Conservation (phyloP, 108 stramenopile genomes). For the Epithemia pelagica region DNA sequence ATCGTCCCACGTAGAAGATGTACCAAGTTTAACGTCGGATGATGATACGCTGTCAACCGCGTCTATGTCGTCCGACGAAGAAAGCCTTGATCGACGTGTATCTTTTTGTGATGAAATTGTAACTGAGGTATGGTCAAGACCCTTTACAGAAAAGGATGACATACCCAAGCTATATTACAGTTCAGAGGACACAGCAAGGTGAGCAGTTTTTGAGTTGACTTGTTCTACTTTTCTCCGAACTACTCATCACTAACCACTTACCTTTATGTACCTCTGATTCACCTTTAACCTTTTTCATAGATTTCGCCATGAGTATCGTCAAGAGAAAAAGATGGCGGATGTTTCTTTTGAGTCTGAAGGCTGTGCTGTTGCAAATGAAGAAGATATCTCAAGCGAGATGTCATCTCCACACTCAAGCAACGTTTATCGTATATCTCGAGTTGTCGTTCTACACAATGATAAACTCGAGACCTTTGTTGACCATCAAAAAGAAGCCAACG, state of each 20-base stretch:
- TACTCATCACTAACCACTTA: background rate
- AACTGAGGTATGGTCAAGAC: constrained; percentile 63
- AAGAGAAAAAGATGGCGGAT: constrained; percentile 50
- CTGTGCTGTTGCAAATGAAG: too few species aligned
- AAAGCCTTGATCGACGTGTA: constrained; percentile 41
- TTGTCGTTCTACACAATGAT: constrained; percentile 74
- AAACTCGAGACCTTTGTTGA: constrained; percentile 70
- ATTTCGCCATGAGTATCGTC: constrained; percentile 78
- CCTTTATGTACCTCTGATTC: background rate
- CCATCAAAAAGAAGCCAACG: constrained; percentile 14
- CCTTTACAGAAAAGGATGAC: constrained; percentile 30
- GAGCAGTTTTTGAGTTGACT: constrained; percentile 9
- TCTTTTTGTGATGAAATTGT: constrained; percentile 58
- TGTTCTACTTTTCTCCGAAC: constrained; percentile 12
- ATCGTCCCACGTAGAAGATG: constrained; percentile 1
- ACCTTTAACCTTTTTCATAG: constrained; percentile 19
- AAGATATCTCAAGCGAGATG: constrained; percentile 24
- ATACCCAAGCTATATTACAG: constrained; percentile 10
- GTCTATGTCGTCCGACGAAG: constrained; percentile 28
- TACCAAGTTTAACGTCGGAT: constrained; percentile 11
- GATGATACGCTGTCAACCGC: constrained; percentile 47
- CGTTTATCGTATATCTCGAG: constrained; percentile 70
- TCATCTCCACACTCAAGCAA: constrained; percentile 11
- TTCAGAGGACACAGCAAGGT: constrained; percentile 60
- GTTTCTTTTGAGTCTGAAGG: constrained; percentile 2